A percentile compares a stretch with the other conserved stretches of the same genome.
Evolutionary conservation across 768 basidiomycete genomes (phyloP).

Genomic region (Dentipellis sp.): DNA sequence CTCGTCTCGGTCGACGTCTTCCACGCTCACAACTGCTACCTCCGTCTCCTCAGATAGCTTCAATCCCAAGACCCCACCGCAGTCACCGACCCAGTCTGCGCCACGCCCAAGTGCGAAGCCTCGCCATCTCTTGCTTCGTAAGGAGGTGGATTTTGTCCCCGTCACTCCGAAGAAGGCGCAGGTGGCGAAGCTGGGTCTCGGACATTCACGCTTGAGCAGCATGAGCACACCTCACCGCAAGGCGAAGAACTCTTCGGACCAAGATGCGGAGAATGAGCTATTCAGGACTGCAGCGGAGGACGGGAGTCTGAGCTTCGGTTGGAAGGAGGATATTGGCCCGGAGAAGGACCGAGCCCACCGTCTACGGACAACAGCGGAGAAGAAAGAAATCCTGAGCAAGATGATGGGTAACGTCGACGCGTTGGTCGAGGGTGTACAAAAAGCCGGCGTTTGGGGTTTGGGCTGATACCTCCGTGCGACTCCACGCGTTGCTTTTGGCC

Average conservation of each 20-base stretch:
- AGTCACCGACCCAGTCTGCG: slow-evolving; percentile 10
- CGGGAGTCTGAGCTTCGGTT: slow-evolving; percentile 7
- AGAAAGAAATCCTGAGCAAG: slow-evolving; percentile 69
- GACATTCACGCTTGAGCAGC: slow-evolving; percentile 14
- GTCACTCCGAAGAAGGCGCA: slow-evolving; percentile 56
- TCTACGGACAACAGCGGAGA: slow-evolving; percentile 61
- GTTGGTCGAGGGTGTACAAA: slow-evolving; percentile 78
- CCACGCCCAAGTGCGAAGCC: slow-evolving; percentile 23
- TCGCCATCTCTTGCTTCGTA: slow-evolving; percentile 48
- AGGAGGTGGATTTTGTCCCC: slow-evolving; percentile 67
- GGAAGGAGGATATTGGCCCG: slow-evolving; percentile 10
- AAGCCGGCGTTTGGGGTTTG: slow-evolving; percentile 83
- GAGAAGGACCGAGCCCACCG: slow-evolving; percentile 14
- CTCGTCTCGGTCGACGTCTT: slow-evolving; percentile 17
- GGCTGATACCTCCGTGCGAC: slow-evolving; percentile 19
- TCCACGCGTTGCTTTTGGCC: no score
- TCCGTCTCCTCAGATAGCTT: slow-evolving; percentile 22
- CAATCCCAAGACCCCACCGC: slow-evolving; percentile 3
- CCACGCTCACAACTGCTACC: slow-evolving; percentile 16
- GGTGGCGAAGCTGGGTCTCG: slow-evolving; percentile 23
- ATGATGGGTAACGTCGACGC: slow-evolving; percentile 91
- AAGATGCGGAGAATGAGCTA: background rate
- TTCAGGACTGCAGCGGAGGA: background rate
- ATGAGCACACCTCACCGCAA: slow-evolving; percentile 8
- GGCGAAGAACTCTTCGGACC: slow-evolving; percentile 4